Evolutionary conservation across 2,329 filamentous ascomycete genomes (phyloP), one percentile per base, ranked within the genome.

Genomic region (Lanzia echinophila): DNA sequence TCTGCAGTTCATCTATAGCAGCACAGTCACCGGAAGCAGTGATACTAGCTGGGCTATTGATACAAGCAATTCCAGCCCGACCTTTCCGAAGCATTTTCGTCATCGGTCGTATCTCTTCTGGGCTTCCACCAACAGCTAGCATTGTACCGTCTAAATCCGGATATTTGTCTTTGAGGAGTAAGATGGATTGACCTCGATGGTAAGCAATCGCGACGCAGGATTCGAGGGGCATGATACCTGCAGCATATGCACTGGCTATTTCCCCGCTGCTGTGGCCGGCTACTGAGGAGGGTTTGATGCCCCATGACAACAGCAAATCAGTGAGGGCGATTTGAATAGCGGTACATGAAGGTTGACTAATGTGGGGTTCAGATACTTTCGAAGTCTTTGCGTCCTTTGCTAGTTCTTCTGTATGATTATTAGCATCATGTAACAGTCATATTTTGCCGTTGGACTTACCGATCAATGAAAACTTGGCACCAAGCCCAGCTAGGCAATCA

Each of bases 221-320:
- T 12, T 67, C 61, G 3, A 63, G 62, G 4, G 63, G 63, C 0
- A 75, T 47, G 2, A 65, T 62, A 2, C 70, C 72, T 1, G 71
- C 63, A 1, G 74, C 69, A 53, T 74, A 78, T 0, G 75, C 75
- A 6, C 75, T 75, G 2, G 63, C 73, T 31, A 78, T 77, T 54
- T 79, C 76, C 13, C 76, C 76, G 46, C 68, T 71, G 0, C 74
- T 77, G 58, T 79, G 76, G 1, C 76, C 74, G 3, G 69, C 65
- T 0, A 76, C 73, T 4, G 66, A 68, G 0, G 60, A 44, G 0
- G 75, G 73, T 8, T 55, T 57, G n/a, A 79, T 65, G 1, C 68
- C 69, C 70, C 72, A 77, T 2, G 71, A 71, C 24, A 68, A 44
- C 1, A 80, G 63, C 3, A 79, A 65, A 13, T 73, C 67, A 0